These are phyloP conservation scores for Penicillium sp. DNA, from an alignment of 2,329 filamentous ascomycete species.

Conservation along the genomic window DNA sequence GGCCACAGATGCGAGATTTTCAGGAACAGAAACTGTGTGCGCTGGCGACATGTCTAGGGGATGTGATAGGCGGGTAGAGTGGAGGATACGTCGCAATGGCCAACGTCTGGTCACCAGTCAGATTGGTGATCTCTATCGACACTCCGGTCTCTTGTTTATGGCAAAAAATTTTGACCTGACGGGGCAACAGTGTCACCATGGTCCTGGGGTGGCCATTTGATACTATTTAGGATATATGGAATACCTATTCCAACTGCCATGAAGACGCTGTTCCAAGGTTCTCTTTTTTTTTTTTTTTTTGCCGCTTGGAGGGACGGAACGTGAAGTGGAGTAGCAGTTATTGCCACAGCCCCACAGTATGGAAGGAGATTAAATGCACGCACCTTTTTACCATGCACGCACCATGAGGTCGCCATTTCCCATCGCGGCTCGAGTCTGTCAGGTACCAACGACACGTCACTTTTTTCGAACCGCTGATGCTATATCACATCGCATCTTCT, in stretches of 20 bases:
- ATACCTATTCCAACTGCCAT: background rate
- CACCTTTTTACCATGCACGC: background rate
- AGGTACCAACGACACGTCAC: background rate
- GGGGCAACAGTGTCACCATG: background rate
- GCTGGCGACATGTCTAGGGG: constrained; percentile 1
- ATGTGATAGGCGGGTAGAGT: constrained; percentile 1
- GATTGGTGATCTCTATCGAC: background rate
- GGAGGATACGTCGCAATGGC: background rate
- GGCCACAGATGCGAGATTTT: background rate
- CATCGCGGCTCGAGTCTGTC: background rate
- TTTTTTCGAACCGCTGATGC: background rate
- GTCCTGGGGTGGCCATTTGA: background rate
- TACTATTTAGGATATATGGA: background rate
- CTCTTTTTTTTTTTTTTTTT: background rate
- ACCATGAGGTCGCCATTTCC: background rate
- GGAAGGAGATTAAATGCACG: background rate
- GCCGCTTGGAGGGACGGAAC: background rate
- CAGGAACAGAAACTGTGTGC: constrained; percentile 3
- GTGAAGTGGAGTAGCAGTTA: background rate
- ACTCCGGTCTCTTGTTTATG: background rate
- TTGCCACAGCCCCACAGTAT: background rate
- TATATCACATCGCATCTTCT: background rate
- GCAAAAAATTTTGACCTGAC: background rate
- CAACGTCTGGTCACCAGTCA: background rate
- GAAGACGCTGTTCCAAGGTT: background rate